Conservation (phyloP, 1,284 basidiomycete genomes). For the Cutaneotrichosporon cavernicola region DNA sequence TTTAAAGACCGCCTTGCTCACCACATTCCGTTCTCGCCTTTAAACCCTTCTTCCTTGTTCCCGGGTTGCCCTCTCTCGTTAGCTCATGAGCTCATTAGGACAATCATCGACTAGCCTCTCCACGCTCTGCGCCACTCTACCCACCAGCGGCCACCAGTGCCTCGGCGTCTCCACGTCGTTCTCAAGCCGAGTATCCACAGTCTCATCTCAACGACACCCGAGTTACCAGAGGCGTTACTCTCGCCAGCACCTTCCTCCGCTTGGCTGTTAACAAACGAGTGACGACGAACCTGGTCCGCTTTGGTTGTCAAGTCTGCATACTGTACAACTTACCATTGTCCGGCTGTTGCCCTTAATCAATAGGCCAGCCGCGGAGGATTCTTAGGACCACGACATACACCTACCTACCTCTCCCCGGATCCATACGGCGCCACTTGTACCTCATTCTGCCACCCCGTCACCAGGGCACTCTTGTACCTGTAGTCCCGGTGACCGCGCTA, state of each 20-base stretch:
- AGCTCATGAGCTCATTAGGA: not conserved
- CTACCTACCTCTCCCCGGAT: too few species aligned
- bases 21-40: too few species aligned
- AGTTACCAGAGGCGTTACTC: not conserved
- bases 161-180: not conserved
- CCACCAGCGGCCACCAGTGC: not conserved
- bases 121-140: too few species aligned
- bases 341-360: too few species aligned
- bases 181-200: not conserved
- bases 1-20: too few species aligned
- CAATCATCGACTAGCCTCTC: not conserved
- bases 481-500: not conserved
- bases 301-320: not conserved
- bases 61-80: too few species aligned
- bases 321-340: too few species aligned
- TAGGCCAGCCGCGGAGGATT: not conserved
- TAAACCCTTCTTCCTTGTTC: too few species aligned
- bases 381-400: not conserved
- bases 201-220: not conserved
- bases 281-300: not conserved
- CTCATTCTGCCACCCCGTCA: not conserved
- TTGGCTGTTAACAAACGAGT: not conserved
- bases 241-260: not conserved
- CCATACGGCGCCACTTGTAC: not conserved
- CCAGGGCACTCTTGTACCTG: slow-evolving; percentile 1